A percentile compares a stretch with the other conserved stretches of the same genome.
Evolutionary conservation across 164 flowering plant species (phyloP).

Genomic region (Annona squamosa): DNA sequence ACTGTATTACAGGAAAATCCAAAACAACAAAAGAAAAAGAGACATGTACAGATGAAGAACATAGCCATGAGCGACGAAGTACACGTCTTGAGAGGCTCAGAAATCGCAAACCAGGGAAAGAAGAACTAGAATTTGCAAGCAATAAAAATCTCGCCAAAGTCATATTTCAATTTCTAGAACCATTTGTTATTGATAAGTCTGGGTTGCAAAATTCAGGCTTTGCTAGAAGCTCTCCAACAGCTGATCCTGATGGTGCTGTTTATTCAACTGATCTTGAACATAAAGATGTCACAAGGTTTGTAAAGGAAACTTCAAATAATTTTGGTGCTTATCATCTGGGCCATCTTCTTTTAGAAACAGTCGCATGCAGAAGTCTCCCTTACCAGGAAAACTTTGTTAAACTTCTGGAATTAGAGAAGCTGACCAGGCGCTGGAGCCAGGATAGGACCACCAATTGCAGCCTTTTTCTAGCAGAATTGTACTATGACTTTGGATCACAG

Average conservation of each 20-base stretch:
- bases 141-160: constrained; percentile 56
- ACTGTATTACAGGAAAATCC: constrained; percentile 29
- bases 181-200: constrained; percentile 43
- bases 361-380: constrained; percentile 32
- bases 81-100: constrained; percentile 81
- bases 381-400: constrained; percentile 48
- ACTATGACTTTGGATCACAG: constrained; percentile 57
- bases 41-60: constrained; percentile 46
- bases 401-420: constrained; percentile 77
- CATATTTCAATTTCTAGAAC: constrained; percentile 50
- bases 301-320: constrained; percentile 46
- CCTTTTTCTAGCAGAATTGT: constrained; percentile 88
- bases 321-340: constrained; percentile 78
- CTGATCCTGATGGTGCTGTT: constrained; percentile 19
- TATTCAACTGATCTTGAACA: constrained; percentile 32
- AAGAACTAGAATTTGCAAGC: constrained; percentile 47
- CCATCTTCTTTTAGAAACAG: constrained; percentile 75
- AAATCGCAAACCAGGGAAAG: constrained; percentile 89
- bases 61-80: constrained; percentile 88
- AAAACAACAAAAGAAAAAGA: constrained; percentile 47
- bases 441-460: constrained; percentile 72
- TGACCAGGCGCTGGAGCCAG: constrained; percentile 63
- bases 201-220: constrained; percentile 23
- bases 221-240: constrained; percentile 16
- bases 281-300: constrained; percentile 44